Evolutionary conservation across 2,329 filamentous ascomycete species (phyloP), one percentile per base, ranked within the genome.

Genomic region (Cercospora sp.): DNA sequence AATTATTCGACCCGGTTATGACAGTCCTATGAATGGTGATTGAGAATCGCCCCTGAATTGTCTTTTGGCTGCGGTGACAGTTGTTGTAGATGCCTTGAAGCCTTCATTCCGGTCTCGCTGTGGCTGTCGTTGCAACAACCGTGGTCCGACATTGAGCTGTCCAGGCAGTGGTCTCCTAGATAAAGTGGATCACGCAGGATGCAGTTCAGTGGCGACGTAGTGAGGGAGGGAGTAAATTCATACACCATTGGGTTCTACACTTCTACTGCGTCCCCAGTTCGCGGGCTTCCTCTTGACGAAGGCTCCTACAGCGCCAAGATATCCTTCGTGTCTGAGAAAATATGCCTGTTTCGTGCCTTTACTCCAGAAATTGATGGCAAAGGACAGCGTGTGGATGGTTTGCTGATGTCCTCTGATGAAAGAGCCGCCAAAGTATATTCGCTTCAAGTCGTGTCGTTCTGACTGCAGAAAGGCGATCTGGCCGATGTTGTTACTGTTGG

Each of bases 391-490:
- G 80, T 98, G 96, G 88, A 99, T 99, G 12, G 95, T 99, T 81
- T 98, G 95, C 16, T 91, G 89, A 79, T 99, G 95, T 48, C 95
- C 95, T 51, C 95, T 90, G 77, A 99, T 98, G 78, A 98, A 99
- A 6, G 91, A 95, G 26, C 95, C 95, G 23, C 95, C 95, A 80
- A 99, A 99, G 83, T 99, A 99, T 69, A 99, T 98, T 76, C 94
- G 89, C 70, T 92, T 91, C 28, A 98, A 84, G 57, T 90, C 87
- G 81, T 99, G 94, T 77, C 97, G 95, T 79, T 97, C 94, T 5
- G 93, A 95, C 78, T 98, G 95, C n/a, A 99, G 85, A 79, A 95
- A 97, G 53, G 95, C 93, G 74, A 99, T 96, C 82, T 99, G 95
- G 16, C 95, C 95, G 71, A 98, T 97, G 81, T 98, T 98, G 83